Evolutionary conservation across 2,329 filamentous ascomycete species (phyloP).

Genomic region (Diaporthe australafricana): DNA sequence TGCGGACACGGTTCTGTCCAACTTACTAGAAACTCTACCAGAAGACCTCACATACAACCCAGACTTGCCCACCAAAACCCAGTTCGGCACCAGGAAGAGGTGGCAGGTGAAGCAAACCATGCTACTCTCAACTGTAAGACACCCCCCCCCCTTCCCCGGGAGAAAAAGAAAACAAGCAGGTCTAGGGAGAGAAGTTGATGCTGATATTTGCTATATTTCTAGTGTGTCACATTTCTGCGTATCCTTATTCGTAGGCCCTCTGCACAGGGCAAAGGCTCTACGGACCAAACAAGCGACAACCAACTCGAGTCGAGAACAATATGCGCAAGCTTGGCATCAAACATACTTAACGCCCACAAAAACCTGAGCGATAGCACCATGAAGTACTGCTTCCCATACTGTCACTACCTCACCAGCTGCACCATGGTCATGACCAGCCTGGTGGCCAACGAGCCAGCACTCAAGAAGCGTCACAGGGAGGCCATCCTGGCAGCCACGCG

Average conservation of each 20-base stretch:
- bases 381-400: slow-evolving; percentile 35
- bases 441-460: slow-evolving; percentile 5
- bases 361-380: slow-evolving; percentile 26
- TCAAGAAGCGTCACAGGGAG: slow-evolving; percentile 21
- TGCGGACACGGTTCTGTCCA: slow-evolving; percentile 24
- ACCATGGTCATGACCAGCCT: slow-evolving; percentile 35
- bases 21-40: slow-evolving; percentile 27
- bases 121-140: slow-evolving; percentile 31
- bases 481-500: slow-evolving; percentile 24
- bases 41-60: slow-evolving; percentile 21
- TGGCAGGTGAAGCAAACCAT: slow-evolving; percentile 36
- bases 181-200: no score
- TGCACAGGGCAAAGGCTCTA: neutral
- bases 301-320: slow-evolving; percentile 26
- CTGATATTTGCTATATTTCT: neutral
- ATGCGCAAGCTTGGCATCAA: slow-evolving; percentile 31
- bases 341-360: slow-evolving; percentile 31
- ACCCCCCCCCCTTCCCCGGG: no score
- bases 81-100: slow-evolving; percentile 14
- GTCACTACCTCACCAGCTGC: slow-evolving; percentile 31
- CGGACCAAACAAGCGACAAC: slow-evolving; percentile 6
- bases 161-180: no score
- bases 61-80: neutral
- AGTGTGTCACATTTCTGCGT: slow-evolving; percentile 29
- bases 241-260: slow-evolving; percentile 30